Base-by-base conservation (phyloP, 352 stramenopile species). In the Globisporangium barbulae region DNA sequence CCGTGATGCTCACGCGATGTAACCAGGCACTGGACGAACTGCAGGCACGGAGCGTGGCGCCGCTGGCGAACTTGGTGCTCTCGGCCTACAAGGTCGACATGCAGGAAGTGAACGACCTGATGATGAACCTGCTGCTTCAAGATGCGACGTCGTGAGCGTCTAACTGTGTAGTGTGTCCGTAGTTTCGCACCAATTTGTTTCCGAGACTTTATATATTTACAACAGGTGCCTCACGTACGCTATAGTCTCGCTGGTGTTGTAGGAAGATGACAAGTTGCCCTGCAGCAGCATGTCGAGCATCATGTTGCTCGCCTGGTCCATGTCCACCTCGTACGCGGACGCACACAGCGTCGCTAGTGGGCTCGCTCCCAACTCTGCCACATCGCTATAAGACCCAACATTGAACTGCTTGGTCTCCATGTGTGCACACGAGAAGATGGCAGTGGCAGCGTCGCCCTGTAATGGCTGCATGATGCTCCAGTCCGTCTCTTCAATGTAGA, bases 401-500 rank as follows among this genome's bases (percentile, higher is more conserved):
- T 33, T 4, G 22, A 64, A n/a, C 12, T 28, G 47, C 47, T 50
- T 64, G 22, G 47, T 25, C 15, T 56, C 47, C 33, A 64, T 41
- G 22, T 64, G 59, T 8, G 59, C 33, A 30, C 59, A 64, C 48
- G 59, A 21, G 19, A 50, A 58, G 13, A 45, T 54, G n/a, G 31
- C 56, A n/a, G 53, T 60, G 17, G 56, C 35, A 7, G 19, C 25
- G 22, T 10, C 15, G 48, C 5, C 47, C 7, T n/a, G 25, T 12
- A 49, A 15, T 1, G 59, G 59, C 8, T 41, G 28, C 25, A 61
- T 53, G 15, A 61, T n/a, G 30, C 53, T 31, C 61, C 61, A 66
- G 53, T 56, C 61, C 7, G 28, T 54, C 53, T 66, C 61, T 41
- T 66, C 61, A 22, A 61, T 61, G 30, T 61, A 61, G 53, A 66